Base-by-base conservation (phyloP, 2,329 filamentous ascomycete species). In the Pestalotiopsis sp. region DNA sequence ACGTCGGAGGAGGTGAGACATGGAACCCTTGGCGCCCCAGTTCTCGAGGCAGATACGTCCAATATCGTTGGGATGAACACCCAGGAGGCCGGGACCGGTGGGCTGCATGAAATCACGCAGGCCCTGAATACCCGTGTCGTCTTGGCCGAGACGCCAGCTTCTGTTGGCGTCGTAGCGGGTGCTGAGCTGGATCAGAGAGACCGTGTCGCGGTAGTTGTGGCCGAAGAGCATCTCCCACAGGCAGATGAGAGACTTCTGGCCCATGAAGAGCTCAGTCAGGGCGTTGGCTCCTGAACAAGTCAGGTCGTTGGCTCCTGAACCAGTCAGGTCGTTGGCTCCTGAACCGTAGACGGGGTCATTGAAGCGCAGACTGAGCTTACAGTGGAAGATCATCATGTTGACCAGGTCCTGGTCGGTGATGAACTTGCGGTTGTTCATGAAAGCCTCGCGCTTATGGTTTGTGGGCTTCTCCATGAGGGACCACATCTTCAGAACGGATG, bases 331-430 rank as follows among this genome's bases (percentile, higher is more conserved):
- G 58, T 82, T 82, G 2, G 82, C 80, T 63, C 84, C 83, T 17
- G 84, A 83, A 0, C 86, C 87, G 63, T 84, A 84, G 27, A 88
- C 76, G 0, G 92, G 91, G 71, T 93, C 86, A 68, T 87, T 88
- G 78, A 93, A 90, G 66, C 85, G 84, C 87, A 94, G 89, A 74
- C 89, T 85, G 17, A 96, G 85, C 80, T 95, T 95, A 70, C 93
- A 75, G 71, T 93, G 82, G 81, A 95, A 90, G 69, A 91, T 78
- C 59, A 90, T 87, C 2, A 87, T 84, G 64, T 87, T 83, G 75
- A 88, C 87, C 11, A 96, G 77, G 74, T 93, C 89, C 3, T 77
- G 69, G 68, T 91, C 82, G 11, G 84, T 81, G 85, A 92, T 92
- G 62, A 90, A 36, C 31, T 36, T 82, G 0, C 74, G 72, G 11